Base-by-base conservation (phyloP, 2,329 filamentous ascomycete species). In the Clonostachys sp. region DNA sequence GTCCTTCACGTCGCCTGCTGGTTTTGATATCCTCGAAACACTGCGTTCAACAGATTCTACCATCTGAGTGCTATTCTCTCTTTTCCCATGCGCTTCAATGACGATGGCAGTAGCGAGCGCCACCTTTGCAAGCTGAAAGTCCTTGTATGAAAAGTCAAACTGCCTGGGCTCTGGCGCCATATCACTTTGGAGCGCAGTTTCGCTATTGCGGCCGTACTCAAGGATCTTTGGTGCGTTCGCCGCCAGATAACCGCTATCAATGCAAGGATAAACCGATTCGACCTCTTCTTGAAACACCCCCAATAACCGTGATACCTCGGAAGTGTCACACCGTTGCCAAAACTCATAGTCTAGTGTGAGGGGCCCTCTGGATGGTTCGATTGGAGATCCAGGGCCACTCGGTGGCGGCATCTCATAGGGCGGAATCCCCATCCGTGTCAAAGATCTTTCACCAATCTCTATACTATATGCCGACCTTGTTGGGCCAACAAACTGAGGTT, bases 221-320 rank as follows among this genome's bases (percentile, higher is more conserved):
- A 67, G 42, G 12, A 67, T 61, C 7, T 60, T 54, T 5, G 56
- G 47, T 0, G 60, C 55, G 1, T 53, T 52, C 2, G 52, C 47
- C 1, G 59, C 54, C 2, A 66, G 55, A 8, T 62, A 57, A 4
- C 51, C 51, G 0, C 57, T 63, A 13, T 65, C 59, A 3, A 61
- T 57, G 34, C 64, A 67, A 0, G 65, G 65, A 34, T 67, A 66
- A 0, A 68, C 58, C 0, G 60, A 60, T 18, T 69, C 68, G 18
- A 69, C 59, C 40, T 70, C 67, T 38, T 71, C 68, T n/a, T 64
- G 60, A 24, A 65, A 71, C 5, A 64, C 59, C 8, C 60, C 54
- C n/a, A 68, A 51, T 33, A 69, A 58, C 30, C 65, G 53, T 0
- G 55, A 47, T 1, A 67, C 39, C n/a, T 68, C 64, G 1, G 50